Conservation (phyloP, 176 grass and related monocot genomes). For the Themeda triandra region DNA sequence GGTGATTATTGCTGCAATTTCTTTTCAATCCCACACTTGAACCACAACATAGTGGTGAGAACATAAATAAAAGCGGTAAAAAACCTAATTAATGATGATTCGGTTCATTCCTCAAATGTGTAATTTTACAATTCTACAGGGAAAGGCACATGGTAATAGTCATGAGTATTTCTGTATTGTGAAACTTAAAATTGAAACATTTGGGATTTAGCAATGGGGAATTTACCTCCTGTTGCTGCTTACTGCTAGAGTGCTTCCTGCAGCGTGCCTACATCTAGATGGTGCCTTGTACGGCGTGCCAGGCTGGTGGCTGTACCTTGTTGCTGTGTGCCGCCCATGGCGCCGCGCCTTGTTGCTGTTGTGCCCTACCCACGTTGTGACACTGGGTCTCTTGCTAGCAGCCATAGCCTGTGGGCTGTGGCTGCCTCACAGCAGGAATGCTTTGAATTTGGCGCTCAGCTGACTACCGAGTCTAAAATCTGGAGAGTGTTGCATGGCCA, state of each 20-base stretch:
- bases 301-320: no score
- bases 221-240: neutral
- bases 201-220: neutral
- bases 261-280: no score
- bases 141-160: neutral
- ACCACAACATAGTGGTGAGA: neutral
- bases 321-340: no score
- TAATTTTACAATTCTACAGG: neutral
- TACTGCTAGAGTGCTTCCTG: neutral
- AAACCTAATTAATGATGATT: neutral
- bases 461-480: neutral
- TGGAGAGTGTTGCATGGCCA: neutral
- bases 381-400: neutral
- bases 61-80: neutral
- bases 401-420: neutral
- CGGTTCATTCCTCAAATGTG: neutral
- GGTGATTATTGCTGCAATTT: constrained; percentile 39
- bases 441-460: neutral
- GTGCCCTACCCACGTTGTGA: neutral
- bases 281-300: no score
- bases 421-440: neutral
- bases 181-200: neutral
- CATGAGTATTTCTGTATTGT: neutral
- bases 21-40: neutral
- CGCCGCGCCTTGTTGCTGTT: neutral